Conservation (phyloP, 805 yeast genomes). For the Candida maris region DNA sequence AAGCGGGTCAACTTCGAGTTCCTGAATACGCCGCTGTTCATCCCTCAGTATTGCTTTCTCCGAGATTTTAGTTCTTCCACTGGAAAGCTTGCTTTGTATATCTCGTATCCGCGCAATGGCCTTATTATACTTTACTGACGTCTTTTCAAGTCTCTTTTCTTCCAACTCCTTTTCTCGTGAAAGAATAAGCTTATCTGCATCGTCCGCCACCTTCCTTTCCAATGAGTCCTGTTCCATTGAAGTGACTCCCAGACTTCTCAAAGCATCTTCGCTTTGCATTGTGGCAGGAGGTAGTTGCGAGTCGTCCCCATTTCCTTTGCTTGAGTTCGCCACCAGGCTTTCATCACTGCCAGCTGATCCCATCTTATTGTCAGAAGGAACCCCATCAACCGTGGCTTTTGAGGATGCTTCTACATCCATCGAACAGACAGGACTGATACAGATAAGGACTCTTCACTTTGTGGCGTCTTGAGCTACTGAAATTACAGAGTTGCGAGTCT, state of each 20-base stretch:
- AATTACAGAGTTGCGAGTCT: too few species aligned
- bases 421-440: too few species aligned
- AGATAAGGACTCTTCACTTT: too few species aligned
- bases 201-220: slow-evolving; percentile 67
- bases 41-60: slow-evolving; percentile 50
- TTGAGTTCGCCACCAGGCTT: too few species aligned
- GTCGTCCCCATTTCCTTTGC: too few species aligned
- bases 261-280: slow-evolving; percentile 13
- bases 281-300: not conserved
- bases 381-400: too few species aligned
- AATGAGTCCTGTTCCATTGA: slow-evolving; percentile 76
- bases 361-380: too few species aligned
- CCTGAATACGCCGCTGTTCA: slow-evolving; percentile 51
- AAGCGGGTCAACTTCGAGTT: slow-evolving; percentile 50
- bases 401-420: too few species aligned
- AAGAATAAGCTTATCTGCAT: slow-evolving; percentile 62
- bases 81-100: slow-evolving; percentile 46
- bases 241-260: slow-evolving; percentile 46
- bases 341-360: too few species aligned
- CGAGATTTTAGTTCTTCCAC: slow-evolving; percentile 60
- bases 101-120: slow-evolving; percentile 40
- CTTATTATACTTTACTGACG: slow-evolving; percentile 46
- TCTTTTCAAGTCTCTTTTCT: slow-evolving; percentile 66
- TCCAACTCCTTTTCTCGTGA: slow-evolving; percentile 71
- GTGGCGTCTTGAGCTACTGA: too few species aligned